Conservation (phyloP, 148 eudicot species). For the Dysphania ambrosioides region DNA sequence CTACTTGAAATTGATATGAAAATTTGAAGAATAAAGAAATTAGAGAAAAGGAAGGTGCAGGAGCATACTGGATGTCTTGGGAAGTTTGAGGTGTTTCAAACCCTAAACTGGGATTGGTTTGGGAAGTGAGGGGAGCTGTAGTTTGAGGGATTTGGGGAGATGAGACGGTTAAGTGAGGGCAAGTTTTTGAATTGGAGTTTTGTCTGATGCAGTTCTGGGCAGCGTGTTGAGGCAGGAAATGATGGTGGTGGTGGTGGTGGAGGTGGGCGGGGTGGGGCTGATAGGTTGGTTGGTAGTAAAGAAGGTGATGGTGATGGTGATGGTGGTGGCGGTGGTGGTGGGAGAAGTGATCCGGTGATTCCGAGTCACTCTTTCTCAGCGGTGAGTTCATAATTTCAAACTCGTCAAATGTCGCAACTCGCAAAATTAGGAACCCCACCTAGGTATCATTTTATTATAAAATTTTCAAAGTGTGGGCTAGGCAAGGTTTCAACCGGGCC, state of each 20-base stretch:
- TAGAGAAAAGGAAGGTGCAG: neutral
- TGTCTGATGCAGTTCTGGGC: slow-evolving; percentile 15
- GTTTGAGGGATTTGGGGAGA: slow-evolving; percentile 24
- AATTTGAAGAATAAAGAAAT: neutral
- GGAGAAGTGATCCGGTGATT: neutral
- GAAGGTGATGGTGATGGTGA: slow-evolving; percentile 26
- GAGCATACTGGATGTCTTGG: slow-evolving; percentile 24
- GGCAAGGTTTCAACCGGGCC: too few species aligned
- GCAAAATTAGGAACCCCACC: too few species aligned
- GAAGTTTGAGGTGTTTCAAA: slow-evolving; percentile 11
- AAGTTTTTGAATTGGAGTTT: slow-evolving; percentile 4
- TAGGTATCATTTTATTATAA: too few species aligned
- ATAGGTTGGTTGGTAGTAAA: slow-evolving; percentile 23
- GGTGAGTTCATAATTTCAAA: neutral
- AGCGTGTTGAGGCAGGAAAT: slow-evolving; percentile 25
- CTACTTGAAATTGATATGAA: too few species aligned
- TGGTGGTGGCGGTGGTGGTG: slow-evolving; percentile 24
- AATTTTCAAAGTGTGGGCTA: too few species aligned
- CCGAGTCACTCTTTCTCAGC: neutral
- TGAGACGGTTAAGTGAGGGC: slow-evolving; percentile 30
- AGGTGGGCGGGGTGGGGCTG: slow-evolving; percentile 1
- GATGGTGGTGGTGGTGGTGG: slow-evolving; percentile 32
- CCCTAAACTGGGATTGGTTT: neutral
- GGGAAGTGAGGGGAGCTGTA: slow-evolving; percentile 11
- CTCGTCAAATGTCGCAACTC: neutral